phyloP scores from a whole-genome alignment of 192 early-diverging fungal genomes.

The Phycomyces nitens region DNA sequence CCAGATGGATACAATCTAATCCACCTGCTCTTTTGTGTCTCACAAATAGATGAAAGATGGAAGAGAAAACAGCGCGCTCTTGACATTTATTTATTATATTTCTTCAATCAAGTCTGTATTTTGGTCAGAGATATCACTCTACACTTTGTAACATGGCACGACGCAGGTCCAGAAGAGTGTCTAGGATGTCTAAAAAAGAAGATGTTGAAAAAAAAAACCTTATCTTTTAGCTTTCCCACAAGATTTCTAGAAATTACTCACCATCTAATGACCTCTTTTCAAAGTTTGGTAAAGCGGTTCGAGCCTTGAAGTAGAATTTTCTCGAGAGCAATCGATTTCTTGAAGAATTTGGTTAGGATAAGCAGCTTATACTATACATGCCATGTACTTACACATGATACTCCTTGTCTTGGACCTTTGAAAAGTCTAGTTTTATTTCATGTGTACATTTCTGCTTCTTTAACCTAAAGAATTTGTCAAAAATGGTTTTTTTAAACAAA shows the following conservation, averaged over 20 bases:
- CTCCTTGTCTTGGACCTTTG: not conserved
- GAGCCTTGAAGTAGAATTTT: slow-evolving; percentile 8
- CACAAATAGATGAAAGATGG: not conserved
- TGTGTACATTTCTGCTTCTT: not conserved
- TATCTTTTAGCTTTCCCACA: not conserved
- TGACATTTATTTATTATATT: not conserved
- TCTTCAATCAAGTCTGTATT: not conserved
- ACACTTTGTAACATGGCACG: not conserved
- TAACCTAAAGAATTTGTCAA: not conserved
- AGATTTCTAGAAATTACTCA: not conserved
- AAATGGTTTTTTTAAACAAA: not conserved
- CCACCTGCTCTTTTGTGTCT: no score
- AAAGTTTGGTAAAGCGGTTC: slow-evolving; percentile 4
- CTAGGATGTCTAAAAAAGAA: not conserved
- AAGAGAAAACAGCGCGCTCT: not conserved
- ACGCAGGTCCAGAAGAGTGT: not conserved
- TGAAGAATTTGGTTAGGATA: not conserved
- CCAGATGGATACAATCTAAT: no score
- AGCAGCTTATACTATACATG: no score
- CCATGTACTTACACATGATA: slow-evolving; percentile 5
- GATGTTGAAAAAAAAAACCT: not conserved
- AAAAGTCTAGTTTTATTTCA: slow-evolving; percentile 7
- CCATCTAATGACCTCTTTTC: not conserved
- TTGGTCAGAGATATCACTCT: not conserved
- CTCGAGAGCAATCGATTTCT: not conserved